Conservation (phyloP, 345 rosid species). For the Anacardium occidentale region DNA sequence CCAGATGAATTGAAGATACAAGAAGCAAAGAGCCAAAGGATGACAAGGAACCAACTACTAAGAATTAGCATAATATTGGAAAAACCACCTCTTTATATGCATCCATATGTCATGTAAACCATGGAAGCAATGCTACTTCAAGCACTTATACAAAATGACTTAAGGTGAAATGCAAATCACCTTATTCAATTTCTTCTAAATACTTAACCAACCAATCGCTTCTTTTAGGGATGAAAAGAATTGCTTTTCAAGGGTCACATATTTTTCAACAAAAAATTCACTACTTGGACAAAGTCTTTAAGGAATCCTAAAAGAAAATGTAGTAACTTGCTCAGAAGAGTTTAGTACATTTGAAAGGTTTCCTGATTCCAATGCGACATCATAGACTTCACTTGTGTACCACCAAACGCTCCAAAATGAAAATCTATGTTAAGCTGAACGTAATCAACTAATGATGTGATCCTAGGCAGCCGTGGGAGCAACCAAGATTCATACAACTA, state of each 20-base stretch:
- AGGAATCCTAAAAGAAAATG: constrained; percentile 90
- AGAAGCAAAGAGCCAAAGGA: constrained; percentile 98
- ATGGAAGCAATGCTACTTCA: constrained; percentile 94
- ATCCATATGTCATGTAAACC: constrained; percentile 90
- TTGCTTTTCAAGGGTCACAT: constrained; percentile 55
- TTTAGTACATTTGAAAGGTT: constrained; percentile 39
- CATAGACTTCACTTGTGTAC: constrained; percentile 61
- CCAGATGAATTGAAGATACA: constrained; percentile 99
- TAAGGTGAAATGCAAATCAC: constrained; percentile 40
- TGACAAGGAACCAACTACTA: constrained; percentile 97
- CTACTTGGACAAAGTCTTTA: constrained; percentile 50
- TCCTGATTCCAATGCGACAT: constrained; percentile 76
- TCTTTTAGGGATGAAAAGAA: constrained; percentile 78
- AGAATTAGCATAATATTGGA: constrained; percentile 74
- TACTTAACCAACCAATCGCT: constrained; percentile 80
- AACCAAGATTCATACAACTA: too few relatives aligned
- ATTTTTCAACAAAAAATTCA: constrained; percentile 54
- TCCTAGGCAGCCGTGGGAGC: too few relatives aligned
- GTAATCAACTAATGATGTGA: too few relatives aligned
- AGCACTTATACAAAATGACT: constrained; percentile 96
- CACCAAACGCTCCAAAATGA: constrained; percentile 54
- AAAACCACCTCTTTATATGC: constrained; percentile 64
- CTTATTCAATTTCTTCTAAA: constrained; percentile 43
- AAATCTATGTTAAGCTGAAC: constrained; percentile 69
- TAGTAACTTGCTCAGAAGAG: constrained; percentile 83